These are phyloP conservation scores for Glycine soja DNA, from an alignment of 306 rosid genomes.

Conservation along the genomic window DNA sequence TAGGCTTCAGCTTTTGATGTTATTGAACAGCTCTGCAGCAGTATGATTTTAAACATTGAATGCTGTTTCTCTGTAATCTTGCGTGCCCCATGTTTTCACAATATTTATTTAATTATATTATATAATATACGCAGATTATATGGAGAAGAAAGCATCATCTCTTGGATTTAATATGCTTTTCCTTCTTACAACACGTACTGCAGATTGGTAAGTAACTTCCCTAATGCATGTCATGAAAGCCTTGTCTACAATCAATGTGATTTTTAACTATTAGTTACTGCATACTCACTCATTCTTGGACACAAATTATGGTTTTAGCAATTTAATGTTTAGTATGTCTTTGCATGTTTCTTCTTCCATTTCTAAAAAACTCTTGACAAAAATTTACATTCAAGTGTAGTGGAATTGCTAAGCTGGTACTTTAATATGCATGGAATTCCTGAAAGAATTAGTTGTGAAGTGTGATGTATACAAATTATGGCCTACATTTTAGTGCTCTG, in stretches of 20 bases:
- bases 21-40: constrained; percentile 1
- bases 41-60: constrained; percentile 23
- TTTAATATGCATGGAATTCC: background rate
- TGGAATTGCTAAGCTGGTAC: background rate
- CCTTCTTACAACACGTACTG: constrained; percentile 89
- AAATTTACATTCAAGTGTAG: constrained; percentile 13
- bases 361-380: background rate
- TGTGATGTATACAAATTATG: background rate
- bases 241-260: constrained; percentile 13
- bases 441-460: constrained; percentile 11
- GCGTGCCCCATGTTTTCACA: constrained; percentile 14
- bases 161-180: constrained; percentile 84
- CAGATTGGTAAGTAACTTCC: constrained; percentile 77
- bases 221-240: constrained; percentile 24
- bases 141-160: constrained; percentile 85
- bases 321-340: background rate
- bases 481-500: background rate
- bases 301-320: constrained; percentile 10
- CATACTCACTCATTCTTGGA: constrained; percentile 32
- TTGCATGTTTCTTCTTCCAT: background rate
- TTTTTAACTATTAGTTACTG: constrained; percentile 28
- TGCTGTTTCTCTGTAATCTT: constrained; percentile 20
- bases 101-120: constrained; percentile 13
- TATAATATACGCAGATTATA: constrained; percentile 71
- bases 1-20: constrained; percentile 32